Conservation (phyloP, 2,329 filamentous ascomycete species). For the Fusarium pseudograminearum region DNA sequence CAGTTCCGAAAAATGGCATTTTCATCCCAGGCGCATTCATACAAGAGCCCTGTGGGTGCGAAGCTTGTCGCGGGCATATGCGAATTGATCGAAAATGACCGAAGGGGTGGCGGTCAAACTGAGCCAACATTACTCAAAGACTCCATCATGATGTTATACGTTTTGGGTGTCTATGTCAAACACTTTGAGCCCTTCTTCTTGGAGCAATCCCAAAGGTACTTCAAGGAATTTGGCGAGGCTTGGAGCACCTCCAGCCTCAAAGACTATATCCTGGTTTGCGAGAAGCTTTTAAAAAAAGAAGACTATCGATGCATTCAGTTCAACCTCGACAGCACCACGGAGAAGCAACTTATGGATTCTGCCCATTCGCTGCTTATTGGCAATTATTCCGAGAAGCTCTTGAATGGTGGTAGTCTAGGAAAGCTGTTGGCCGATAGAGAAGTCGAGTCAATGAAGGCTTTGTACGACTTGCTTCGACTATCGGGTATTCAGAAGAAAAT, state of each 20-base stretch:
- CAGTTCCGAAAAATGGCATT: conserved; percentile 77
- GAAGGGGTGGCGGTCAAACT: conserved; percentile 67
- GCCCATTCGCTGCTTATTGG: conserved; percentile 80
- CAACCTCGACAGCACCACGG: conserved; percentile 85
- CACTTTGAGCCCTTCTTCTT: conserved; percentile 84
- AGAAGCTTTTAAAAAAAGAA: conserved; percentile 77
- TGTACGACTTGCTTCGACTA: conserved; percentile 83
- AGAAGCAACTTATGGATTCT: conserved; percentile 77
- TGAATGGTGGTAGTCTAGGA: conserved; percentile 75
- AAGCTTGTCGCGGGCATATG: conserved; percentile 70
- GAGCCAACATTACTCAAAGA: conserved; percentile 76
- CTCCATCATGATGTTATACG: conserved; percentile 83
- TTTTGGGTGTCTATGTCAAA: conserved; percentile 83
- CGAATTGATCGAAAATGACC: conserved; percentile 79
- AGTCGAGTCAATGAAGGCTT: conserved; percentile 75
- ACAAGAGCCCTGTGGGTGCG: conserved; percentile 43
- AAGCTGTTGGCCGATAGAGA: conserved; percentile 79
- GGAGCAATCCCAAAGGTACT: conserved; percentile 73
- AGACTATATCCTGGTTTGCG: conserved; percentile 79
- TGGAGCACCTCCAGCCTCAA: conserved; percentile 74
- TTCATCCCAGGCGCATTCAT: conserved; percentile 43
- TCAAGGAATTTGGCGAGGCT: conserved; percentile 75
- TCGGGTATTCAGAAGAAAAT: conserved; percentile 77
- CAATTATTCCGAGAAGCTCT: conserved; percentile 73
- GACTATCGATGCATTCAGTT: conserved; percentile 81